A percentile compares a stretch with the other conserved stretches of the same genome.
Conservation (phyloP, 768 basidiomycete species). For the Psilocybe sp. region DNA sequence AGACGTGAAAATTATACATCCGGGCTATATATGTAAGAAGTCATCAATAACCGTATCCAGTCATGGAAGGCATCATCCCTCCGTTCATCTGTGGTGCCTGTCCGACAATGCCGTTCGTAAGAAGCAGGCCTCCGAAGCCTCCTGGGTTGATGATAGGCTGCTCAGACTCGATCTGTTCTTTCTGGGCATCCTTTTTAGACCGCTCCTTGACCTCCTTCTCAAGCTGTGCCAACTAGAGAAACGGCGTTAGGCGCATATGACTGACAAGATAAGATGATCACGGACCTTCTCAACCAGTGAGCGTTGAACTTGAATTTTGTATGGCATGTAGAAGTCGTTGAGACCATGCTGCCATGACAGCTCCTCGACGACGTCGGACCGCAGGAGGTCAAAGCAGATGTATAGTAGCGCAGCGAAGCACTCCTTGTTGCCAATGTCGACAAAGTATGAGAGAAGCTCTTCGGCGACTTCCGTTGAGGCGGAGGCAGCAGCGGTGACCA, state of each 20-base stretch:
- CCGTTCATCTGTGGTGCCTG: conserved; percentile 74
- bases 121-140: conserved; percentile 55
- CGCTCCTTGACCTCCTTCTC: conserved; percentile 91
- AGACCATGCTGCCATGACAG: conserved; percentile 95
- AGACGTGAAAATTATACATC: conserved; percentile 26
- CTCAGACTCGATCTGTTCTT: conserved; percentile 86
- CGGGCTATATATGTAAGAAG: conserved; percentile 25
- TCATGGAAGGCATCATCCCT: conserved; percentile 62
- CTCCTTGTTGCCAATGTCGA: conserved; percentile 98
- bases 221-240: conserved; percentile 59
- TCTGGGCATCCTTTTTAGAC: conserved; percentile 80
- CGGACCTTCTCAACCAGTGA: conserved; percentile 72
- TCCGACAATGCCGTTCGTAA: conserved; percentile 72
- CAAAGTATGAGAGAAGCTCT: conserved; percentile 93
- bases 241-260: conserved; percentile 6
- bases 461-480: conserved; percentile 87
- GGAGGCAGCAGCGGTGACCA: conserved; percentile 89
- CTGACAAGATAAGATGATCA: neutral
- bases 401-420: conserved; percentile 91
- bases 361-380: conserved; percentile 90
- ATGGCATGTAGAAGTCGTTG: conserved; percentile 98
- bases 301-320: conserved; percentile 84
- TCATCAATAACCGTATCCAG: conserved; percentile 52
- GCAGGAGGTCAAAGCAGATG: conserved; percentile 93
- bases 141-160: conserved; percentile 89